Evolutionary conservation across 331 rosid species (phyloP).

Genomic region (Stylosanthes scabra): DNA sequence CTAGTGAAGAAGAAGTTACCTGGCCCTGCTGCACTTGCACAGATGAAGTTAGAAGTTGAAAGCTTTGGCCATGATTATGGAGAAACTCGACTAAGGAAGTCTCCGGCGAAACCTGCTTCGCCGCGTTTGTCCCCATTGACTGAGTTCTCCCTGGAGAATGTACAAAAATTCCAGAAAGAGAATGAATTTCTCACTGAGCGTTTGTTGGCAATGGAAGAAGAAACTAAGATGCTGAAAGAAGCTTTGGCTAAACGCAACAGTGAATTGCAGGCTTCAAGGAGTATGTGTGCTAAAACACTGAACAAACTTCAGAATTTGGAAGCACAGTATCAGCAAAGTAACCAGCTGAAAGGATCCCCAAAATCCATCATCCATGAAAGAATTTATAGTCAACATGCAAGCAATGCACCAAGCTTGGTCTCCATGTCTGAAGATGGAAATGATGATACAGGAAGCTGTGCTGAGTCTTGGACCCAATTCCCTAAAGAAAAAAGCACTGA

Average conservation of each 20-base stretch:
- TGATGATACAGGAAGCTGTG: conserved; percentile 77
- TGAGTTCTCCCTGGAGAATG: conserved; percentile 75
- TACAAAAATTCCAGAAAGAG: conserved; percentile 89
- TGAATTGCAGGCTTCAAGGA: conserved; percentile 93
- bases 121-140: conserved; percentile 65
- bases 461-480: conserved; percentile 78
- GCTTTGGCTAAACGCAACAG: conserved; percentile 96
- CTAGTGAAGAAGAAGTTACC: conserved; percentile 97
- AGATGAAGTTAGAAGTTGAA: conserved; percentile 98
- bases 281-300: conserved; percentile 81
- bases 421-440: conserved; percentile 95
- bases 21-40: conserved; percentile 99
- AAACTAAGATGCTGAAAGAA: conserved; percentile 97
- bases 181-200: conserved; percentile 95
- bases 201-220: conserved; percentile 86
- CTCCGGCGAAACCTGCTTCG: conserved; percentile 75
- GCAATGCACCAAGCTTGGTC: conserved; percentile 83
- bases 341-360: conserved; percentile 81
- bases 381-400: conserved; percentile 69
- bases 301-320: conserved; percentile 86
- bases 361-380: conserved; percentile 73
- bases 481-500: no score
- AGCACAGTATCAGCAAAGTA: conserved; percentile 73
- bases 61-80: conserved; percentile 91
- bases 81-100: conserved; percentile 73